Conservation (phyloP, 2,329 filamentous ascomycete genomes). For the Aspergillus sp. region DNA sequence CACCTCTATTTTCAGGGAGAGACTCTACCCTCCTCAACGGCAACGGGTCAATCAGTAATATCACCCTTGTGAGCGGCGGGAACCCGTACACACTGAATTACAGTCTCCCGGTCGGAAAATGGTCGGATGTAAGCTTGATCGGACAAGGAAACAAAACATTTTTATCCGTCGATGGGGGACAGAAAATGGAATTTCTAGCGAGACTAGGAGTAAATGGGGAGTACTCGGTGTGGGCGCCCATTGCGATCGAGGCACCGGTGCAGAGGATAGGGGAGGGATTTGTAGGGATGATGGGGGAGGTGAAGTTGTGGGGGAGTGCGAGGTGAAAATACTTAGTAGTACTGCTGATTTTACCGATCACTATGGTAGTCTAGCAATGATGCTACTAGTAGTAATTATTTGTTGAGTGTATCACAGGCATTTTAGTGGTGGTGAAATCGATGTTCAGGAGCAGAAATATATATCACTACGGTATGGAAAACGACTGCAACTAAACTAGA, state of each 20-base stretch:
- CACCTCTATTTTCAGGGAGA: conserved; percentile 45
- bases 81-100: conserved; percentile 46
- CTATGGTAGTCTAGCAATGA: too few relatives aligned
- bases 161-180: neutral
- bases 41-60: conserved; percentile 36
- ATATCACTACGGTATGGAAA: too few relatives aligned
- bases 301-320: neutral
- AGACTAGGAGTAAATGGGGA: neutral
- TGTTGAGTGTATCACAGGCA: too few relatives aligned
- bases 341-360: too few relatives aligned
- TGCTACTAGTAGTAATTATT: too few relatives aligned
- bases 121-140: conserved; percentile 24
- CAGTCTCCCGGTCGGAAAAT: conserved; percentile 40
- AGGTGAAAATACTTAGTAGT: too few relatives aligned
- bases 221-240: neutral
- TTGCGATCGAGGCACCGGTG: conserved; percentile 5
- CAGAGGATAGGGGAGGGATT: neutral
- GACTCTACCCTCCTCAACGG: conserved; percentile 46
- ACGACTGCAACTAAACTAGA: too few relatives aligned
- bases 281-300: neutral
- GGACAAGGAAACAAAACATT: neutral
- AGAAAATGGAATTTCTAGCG: neutral
- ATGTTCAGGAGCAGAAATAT: too few relatives aligned
- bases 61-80: conserved; percentile 43
- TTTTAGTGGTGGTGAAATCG: too few relatives aligned